Percentiles rank a stretch among this genome's conserved stretches.
Evolutionary conservation across 2,329 filamentous ascomycete genomes (phyloP).

Genomic region (Uncinocarpus reesii): DNA sequence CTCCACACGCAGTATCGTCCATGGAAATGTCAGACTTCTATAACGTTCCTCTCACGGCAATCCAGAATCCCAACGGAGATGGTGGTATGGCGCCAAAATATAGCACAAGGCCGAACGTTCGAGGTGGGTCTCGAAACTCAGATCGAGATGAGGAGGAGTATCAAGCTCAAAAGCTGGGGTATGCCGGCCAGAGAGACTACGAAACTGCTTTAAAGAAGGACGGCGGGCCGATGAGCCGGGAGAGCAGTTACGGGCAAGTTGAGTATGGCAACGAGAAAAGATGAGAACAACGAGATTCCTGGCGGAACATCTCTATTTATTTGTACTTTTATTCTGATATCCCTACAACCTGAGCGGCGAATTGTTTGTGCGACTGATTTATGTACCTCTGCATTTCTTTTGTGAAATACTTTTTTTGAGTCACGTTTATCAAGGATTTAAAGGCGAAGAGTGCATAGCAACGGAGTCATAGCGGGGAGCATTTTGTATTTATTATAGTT

Average conservation of each 20-base stretch:
- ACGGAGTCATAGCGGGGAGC: constrained; percentile 2
- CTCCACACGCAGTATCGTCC: constrained; percentile 8
- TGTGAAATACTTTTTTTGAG: background rate
- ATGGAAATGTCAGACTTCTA: constrained; percentile 26
- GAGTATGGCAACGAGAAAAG: constrained; percentile 31
- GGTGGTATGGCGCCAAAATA: constrained; percentile 21
- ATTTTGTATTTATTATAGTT: no score
- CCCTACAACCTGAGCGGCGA: no score
- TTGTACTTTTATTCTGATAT: no score
- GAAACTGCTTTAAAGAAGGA: constrained; percentile 24
- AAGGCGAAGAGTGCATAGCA: constrained; percentile 1
- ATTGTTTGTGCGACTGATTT: no score
- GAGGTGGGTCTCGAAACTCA: background rate
- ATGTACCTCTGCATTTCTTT: background rate
- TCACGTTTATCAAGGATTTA: background rate
- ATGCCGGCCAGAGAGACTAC: constrained; percentile 32
- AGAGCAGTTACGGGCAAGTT: constrained; percentile 28
- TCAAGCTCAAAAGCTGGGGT: constrained; percentile 36
- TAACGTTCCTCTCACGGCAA: constrained; percentile 30
- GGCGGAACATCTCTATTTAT: no score
- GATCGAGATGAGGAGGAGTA: constrained; percentile 21
- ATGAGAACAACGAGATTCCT: no score
- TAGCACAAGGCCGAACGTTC: constrained; percentile 17
- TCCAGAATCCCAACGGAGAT: constrained; percentile 20
- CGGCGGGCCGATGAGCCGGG: constrained; percentile 19